A percentile compares a stretch with the other conserved stretches of the same genome.
Conservation (phyloP, 2,329 filamentous ascomycete genomes). For the Sarocladium oryzae region DNA sequence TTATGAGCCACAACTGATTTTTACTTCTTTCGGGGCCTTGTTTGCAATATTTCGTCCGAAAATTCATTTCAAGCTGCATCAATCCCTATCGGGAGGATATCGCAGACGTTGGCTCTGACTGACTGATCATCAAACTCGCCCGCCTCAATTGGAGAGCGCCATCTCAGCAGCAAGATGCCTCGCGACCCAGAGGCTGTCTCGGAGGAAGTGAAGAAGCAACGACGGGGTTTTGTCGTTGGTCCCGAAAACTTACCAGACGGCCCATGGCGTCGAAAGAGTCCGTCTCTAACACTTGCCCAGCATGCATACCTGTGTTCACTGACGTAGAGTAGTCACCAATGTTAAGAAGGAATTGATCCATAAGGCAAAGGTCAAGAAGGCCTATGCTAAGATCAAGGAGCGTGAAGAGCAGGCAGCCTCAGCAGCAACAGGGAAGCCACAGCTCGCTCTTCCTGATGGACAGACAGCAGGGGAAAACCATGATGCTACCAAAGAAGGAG, state of each 20-base stretch:
- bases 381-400: constrained; percentile 79
- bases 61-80: no score
- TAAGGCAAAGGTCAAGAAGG: constrained; percentile 89
- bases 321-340: constrained; percentile 58
- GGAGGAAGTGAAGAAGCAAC: constrained; percentile 41
- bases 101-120: no score
- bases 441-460: constrained; percentile 9
- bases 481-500: constrained; percentile 13
- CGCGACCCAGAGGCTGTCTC: constrained; percentile 20
- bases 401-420: constrained; percentile 23
- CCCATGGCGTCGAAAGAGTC: constrained; percentile 72
- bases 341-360: constrained; percentile 86
- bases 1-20: no score
- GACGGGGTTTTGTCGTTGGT: constrained; percentile 76
- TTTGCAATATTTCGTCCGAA: no score
- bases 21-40: no score
- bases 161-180: constrained; percentile 15
- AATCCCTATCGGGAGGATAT: no score
- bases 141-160: no score
- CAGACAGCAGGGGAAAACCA: constrained; percentile 16
- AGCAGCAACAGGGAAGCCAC: constrained; percentile 12
- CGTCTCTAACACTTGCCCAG: constrained; percentile 12
- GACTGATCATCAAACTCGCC: no score
- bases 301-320: neutral
- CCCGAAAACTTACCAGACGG: constrained; percentile 89